Base-by-base conservation (phyloP, 148 eudicot species). In the Rheum nobile region DNA sequence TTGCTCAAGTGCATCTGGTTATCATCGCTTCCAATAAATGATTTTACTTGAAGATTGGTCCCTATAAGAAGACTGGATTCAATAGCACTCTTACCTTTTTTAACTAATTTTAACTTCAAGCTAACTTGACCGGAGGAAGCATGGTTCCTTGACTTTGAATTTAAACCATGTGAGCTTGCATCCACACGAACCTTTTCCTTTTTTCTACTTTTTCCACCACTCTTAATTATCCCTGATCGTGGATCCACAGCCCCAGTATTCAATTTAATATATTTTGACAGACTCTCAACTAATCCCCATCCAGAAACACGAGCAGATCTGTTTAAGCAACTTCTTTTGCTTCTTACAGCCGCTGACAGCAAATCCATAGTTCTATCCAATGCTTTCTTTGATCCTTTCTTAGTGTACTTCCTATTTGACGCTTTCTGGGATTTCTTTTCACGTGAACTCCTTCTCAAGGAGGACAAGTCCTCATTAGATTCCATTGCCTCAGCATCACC, bases 101-200 rank as follows among this genome's bases (percentile, higher is more conserved):
- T 85, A 13, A 96, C 90, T 48, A 95, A 77, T 47, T 76, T 88
- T 59, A 90, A 79, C 88, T 90, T 95, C 77, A 95, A 72, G 43
- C 93, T 88, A 77, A 95, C 84, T 41, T 57, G 85, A 71, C 89
- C 83, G 71, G 79, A 78, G 44, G 87, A 72, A 76, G 74, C 72
- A 57, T n/a, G 44, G 16, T 67, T 83, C 70, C 79, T 85, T 71
- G 71, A 77, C 32, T 74, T 78, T 22, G 84, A 75, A 21, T 71
- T 71, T 16, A 32, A 21, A 22, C 78, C 72, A 46, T 68, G 61
- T 57, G 86, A 82, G 80, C 72, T 75, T 16, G 47, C 69, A 79
- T 38, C 77, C 52, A 54, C 75, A 75, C 75, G 81, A 59, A 72
- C 67, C 82, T 55, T 84, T 44, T 74, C 82, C 72, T 71, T 74